Evolutionary conservation across 257 asterid genomes (phyloP).

Genomic region (Mitragyna speciosa): DNA sequence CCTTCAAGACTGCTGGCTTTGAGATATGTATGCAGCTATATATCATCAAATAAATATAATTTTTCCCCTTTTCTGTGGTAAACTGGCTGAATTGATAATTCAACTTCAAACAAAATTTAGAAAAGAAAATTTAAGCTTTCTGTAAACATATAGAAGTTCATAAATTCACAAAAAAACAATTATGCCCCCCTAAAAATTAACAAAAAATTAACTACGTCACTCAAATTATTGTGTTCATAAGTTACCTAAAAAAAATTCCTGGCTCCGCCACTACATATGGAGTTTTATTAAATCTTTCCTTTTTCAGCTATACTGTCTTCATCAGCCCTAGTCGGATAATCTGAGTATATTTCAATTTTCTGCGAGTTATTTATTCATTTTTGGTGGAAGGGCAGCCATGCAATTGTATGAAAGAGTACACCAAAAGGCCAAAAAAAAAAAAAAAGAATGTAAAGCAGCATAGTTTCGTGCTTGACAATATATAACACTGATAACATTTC

Average conservation of each 20-base stretch:
- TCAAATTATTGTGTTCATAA: too few species aligned
- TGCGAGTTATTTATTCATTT: not conserved
- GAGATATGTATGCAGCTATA: not conserved
- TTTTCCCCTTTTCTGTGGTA: not conserved
- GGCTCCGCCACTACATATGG: too few species aligned
- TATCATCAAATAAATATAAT: not conserved
- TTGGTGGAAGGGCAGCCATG: not conserved
- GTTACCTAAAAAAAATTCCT: too few species aligned
- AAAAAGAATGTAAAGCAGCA: not conserved
- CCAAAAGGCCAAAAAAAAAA: not conserved
- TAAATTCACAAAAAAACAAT: too few species aligned
- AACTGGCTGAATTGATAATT: not conserved
- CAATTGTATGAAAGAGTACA: not conserved
- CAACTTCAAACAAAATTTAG: not conserved
- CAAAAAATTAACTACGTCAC: too few species aligned
- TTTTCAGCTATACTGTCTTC: not conserved
- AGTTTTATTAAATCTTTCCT: not conserved
- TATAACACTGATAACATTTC: not conserved
- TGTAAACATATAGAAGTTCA: too few species aligned
- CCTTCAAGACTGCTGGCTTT: not conserved
- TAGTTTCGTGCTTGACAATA: not conserved
- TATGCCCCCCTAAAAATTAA: too few species aligned
- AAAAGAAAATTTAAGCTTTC: not conserved
- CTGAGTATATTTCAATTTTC: not conserved
- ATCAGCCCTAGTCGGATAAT: not conserved